Conservation (phyloP, 352 stramenopile species). For the Phytophthora cactorum region DNA sequence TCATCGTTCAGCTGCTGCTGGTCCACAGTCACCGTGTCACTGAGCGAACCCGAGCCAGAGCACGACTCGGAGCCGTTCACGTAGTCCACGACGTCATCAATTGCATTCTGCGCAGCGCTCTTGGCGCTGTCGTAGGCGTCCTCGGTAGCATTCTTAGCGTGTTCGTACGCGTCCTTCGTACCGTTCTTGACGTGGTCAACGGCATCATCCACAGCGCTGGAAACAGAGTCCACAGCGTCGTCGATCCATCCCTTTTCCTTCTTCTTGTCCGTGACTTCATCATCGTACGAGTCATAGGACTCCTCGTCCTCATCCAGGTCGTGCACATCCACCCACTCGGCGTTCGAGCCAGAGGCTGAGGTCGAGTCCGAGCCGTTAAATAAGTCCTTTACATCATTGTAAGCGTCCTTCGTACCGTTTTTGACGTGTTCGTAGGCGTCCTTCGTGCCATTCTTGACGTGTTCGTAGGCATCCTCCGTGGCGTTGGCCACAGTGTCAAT, state of each 20-base stretch:
- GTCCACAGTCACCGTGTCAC: slow-evolving; percentile 25
- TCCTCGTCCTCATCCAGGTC: slow-evolving; percentile 37
- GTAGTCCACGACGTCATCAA: slow-evolving; percentile 33
- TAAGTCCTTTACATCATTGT: slow-evolving; percentile 37
- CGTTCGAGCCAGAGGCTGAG: slow-evolving; percentile 29
- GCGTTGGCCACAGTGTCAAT: slow-evolving; percentile 35
- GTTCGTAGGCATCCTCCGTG: slow-evolving; percentile 29
- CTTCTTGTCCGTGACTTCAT: slow-evolving; percentile 14
- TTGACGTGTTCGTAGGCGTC: slow-evolving; percentile 31
- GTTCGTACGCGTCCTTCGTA: slow-evolving; percentile 21
- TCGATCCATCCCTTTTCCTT: slow-evolving; percentile 34
- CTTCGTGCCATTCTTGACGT: slow-evolving; percentile 28
- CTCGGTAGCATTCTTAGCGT: slow-evolving; percentile 36
- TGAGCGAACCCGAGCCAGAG: slow-evolving; percentile 27
- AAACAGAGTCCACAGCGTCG: slow-evolving; percentile 33
- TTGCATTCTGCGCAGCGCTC: slow-evolving; percentile 17
- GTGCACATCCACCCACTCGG: slow-evolving; percentile 34
- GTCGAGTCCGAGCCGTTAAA: slow-evolving; percentile 33
- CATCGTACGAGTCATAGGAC: slow-evolving; percentile 26
- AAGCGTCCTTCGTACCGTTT: slow-evolving; percentile 26
- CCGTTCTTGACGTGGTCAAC: slow-evolving; percentile 31
- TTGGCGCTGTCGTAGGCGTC: slow-evolving; percentile 31
- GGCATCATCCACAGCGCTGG: slow-evolving; percentile 31
- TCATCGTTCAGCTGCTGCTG: slow-evolving; percentile 38
- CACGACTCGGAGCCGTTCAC: slow-evolving; percentile 31